Conservation (phyloP, 768 basidiomycete species). For the Trametes coccinea region DNA sequence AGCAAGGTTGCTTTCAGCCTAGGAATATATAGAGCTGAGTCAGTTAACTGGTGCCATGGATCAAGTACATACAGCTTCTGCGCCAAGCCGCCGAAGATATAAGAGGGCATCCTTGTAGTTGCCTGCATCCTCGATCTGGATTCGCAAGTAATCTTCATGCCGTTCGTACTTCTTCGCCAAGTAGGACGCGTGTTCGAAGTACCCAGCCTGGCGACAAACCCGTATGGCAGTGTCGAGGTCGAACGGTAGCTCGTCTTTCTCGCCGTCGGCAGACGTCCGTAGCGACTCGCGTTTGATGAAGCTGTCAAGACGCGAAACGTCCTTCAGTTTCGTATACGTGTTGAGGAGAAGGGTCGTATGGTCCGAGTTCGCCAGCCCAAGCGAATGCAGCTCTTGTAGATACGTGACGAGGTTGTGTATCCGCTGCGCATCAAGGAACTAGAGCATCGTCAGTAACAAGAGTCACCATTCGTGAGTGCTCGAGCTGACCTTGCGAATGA, state of each 20-base stretch:
- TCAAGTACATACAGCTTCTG: conserved; percentile 63
- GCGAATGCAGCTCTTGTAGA: conserved; percentile 90
- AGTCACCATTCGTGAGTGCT: not conserved
- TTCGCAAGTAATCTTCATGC: conserved; percentile 91
- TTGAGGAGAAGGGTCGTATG: conserved; percentile 97
- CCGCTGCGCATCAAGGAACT: conserved; percentile 97
- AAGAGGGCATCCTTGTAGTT: conserved; percentile 78
- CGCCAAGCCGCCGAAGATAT: conserved; percentile 79
- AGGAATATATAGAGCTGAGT: not conserved
- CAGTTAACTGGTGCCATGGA: not conserved
- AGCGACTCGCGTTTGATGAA: conserved; percentile 90
- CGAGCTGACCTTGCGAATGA: conserved; percentile 82
- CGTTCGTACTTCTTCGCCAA: conserved; percentile 88
- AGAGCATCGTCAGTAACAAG: conserved; percentile 10
- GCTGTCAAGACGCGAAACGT: conserved; percentile 80
- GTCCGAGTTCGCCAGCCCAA: conserved; percentile 90
- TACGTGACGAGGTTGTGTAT: conserved; percentile 96
- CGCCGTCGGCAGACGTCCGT: conserved; percentile 41
- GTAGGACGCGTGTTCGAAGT: conserved; percentile 93
- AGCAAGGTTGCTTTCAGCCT: conserved; percentile 87
- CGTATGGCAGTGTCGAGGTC: conserved; percentile 97
- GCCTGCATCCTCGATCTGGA: conserved; percentile 90
- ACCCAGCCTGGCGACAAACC: conserved; percentile 95
- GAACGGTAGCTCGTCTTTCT: conserved; percentile 79
- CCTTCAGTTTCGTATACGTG: conserved; percentile 96